A percentile compares a stretch with the other conserved stretches of the same genome.
Evolutionary conservation across 2,329 filamentous ascomycete species (phyloP).

Genomic region (Neurospora sp.): DNA sequence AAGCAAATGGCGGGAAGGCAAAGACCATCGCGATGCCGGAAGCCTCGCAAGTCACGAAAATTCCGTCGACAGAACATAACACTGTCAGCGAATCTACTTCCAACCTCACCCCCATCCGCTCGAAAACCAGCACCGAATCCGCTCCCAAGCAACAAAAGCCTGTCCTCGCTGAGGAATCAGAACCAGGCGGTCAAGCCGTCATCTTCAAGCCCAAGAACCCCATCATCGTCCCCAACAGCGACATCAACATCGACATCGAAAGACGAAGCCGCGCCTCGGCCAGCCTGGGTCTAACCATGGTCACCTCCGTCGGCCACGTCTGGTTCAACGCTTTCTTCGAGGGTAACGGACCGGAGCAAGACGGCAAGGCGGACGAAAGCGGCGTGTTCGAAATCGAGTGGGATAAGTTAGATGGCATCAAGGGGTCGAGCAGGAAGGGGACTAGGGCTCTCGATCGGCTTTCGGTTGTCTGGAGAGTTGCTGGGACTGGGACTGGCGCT

Average conservation of each 20-base stretch:
- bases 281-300: constrained; percentile 75
- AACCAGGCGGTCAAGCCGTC: constrained; percentile 59
- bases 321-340: constrained; percentile 98
- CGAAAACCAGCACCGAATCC: neutral
- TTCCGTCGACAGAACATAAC: constrained; percentile 1
- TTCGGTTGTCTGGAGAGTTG: constrained; percentile 70
- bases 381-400: constrained; percentile 52
- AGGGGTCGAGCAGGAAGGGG: constrained; percentile 76
- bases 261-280: constrained; percentile 70
- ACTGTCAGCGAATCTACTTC: constrained; percentile 8
- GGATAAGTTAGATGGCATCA: constrained; percentile 83
- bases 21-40: constrained; percentile 21
- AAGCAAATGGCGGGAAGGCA: constrained; percentile 14
- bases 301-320: constrained; percentile 85
- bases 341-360: constrained; percentile 60
- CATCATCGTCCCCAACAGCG: constrained; percentile 66
- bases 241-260: constrained; percentile 86
- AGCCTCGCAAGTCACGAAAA: neutral
- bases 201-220: constrained; percentile 65
- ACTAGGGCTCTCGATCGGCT: constrained; percentile 72
- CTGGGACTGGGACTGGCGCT: constrained; percentile 16
- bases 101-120: constrained; percentile 5
- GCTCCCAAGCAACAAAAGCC: constrained; percentile 2
- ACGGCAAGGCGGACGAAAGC: constrained; percentile 55
- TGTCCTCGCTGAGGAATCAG: constrained; percentile 27